Evolutionary conservation across 345 rosid species (phyloP), one percentile per base, ranked within the genome.

Genomic region (Salix koriyanagi): DNA sequence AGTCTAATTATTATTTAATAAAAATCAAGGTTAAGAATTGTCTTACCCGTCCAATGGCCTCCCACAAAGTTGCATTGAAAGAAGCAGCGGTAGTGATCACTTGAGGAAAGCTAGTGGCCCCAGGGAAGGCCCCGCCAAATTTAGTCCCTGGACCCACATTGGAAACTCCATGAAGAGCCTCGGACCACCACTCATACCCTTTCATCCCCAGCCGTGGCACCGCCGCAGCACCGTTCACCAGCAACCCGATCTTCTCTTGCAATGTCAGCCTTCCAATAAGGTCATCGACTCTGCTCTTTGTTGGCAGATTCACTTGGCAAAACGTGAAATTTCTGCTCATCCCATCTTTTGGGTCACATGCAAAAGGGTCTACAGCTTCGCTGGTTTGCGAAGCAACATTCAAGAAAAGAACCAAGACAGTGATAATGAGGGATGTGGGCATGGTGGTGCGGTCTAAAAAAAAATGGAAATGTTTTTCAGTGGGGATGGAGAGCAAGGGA

Each of bases 101-200:
- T 50, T 80, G 83, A 76, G 83, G 83, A 73, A 80, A 80, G 79
- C 83, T 72, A 32, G 80, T 80, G 69, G 83, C 80, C 1, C 44
- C 80, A n/a, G 80, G 83, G 52, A 80, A 80, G 32, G 5, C 65
- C 39, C 80, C 83, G 12, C 76, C 77, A 34, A 80, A 80, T 74
- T 69, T 72, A 11, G 83, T 80, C 65, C 83, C 83, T 4, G 83
- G 83, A 9, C 83, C 83, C 65, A 80, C 83, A 28, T 80, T 68
- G 23, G 83, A 80, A 25, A 80, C 83, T 4, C 83, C 83, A 25
- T 80, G 83, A 58, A 80, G 79, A n/a, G 83, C 83, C 75, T 80
- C 83, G 10, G 80, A 80, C 83, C 83, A 80, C 83, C 83, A 80
- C 60, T 80, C 83, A 26, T 80, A 80, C 70, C 77, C 74, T 72